Evolutionary conservation across 306 rosid genomes (phyloP).

Genomic region (Luffa acutangula): DNA sequence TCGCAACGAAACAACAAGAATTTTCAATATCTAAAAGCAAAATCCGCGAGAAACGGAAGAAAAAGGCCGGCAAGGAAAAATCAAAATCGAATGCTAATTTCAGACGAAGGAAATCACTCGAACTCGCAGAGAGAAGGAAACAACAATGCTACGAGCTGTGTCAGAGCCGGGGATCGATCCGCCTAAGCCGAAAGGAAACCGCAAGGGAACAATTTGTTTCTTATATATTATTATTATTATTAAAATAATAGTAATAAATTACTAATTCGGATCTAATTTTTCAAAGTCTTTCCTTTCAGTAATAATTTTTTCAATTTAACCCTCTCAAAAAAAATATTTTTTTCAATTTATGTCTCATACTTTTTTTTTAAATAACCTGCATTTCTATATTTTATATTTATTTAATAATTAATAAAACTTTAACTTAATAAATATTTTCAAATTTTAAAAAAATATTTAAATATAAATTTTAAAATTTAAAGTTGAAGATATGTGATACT

Average conservation of each 20-base stretch:
- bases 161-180: constrained; percentile 8
- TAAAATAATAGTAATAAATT: neutral
- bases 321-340: too few relatives aligned
- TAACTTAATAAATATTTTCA: too few relatives aligned
- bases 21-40: neutral
- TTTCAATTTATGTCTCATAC: too few relatives aligned
- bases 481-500: too few relatives aligned
- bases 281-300: too few relatives aligned
- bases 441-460: too few relatives aligned
- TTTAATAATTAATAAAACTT: too few relatives aligned
- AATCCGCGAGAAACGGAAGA: neutral
- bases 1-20: neutral
- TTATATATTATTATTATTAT: neutral
- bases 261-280: too few relatives aligned
- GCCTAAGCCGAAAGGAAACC: neutral
- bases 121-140: neutral
- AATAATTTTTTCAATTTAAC: too few relatives aligned
- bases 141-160: neutral
- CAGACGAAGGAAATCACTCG: neutral
- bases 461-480: too few relatives aligned
- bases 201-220: neutral
- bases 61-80: neutral
- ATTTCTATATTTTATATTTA: too few relatives aligned
- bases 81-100: neutral
- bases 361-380: too few relatives aligned